Evolutionary conservation across 345 rosid species (phyloP), one percentile per base, ranked within the genome.

Genomic region (Linum trigynum): DNA sequence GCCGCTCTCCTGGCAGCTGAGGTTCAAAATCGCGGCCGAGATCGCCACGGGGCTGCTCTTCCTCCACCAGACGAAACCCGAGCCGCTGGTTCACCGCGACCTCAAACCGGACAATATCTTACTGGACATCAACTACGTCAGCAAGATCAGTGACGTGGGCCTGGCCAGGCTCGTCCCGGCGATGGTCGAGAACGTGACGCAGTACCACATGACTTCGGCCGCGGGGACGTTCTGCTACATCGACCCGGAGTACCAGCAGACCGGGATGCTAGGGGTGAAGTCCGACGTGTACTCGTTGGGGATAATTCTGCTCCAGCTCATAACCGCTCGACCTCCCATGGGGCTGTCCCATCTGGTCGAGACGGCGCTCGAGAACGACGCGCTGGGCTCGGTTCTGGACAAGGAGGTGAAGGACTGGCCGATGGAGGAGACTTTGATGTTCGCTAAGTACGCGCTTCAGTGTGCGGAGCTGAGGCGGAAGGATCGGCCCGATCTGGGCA

Each of bases 71-170:
- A 80, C 87, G 10, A 92, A 88, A 80, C 98, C 98, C 1, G 96
- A 92, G 69, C 98, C 98, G 3, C 71, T 90, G n/a, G 98, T 92
- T 70, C 98, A 92, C 72, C 90, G 98, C 55, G 98, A 92, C 78
- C 84, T 92, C 14, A 92, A 90, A 77, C 98, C 98, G 0, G 98
- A 81, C 39, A 92, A 92, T 75, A 86, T 92, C 70, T 80, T 92
- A 74, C 78, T 92, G 39, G 98, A 92, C 79, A 77, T 78, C 67
- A 84, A 90, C 79, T 90, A 86, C 23, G 89, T 83, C 40, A 83
- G 91, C 73, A 92, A 92, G 79, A 85, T 92, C 1, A 74, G 95
- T 12, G 96, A 92, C 57, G 98, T 92, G 4, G 98, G 97, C 59
- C 78, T 90, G 71, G 92, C 98, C 8, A 80, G 81, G 78, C 85